phyloP scores from a whole-genome alignment of 176 grass and related monocot species.

The Urochloa ruziziensis region DNA sequence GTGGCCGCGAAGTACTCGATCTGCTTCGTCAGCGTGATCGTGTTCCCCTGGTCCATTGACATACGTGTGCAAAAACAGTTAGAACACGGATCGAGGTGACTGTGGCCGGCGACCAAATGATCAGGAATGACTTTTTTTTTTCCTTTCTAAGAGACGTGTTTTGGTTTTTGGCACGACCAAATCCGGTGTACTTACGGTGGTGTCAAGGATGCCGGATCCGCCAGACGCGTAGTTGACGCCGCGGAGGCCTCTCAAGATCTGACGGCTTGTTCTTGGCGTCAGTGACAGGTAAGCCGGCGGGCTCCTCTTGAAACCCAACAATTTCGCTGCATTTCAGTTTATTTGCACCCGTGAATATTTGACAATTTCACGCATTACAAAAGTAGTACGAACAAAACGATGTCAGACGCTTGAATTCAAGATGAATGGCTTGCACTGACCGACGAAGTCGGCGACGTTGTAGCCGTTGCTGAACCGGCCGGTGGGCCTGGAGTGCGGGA shows the following conservation, averaged over 20 bases:
- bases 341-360: too few relatives aligned
- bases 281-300: slow-evolving; percentile 58
- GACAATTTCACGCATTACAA: background rate
- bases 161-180: background rate
- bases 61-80: background rate
- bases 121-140: background rate
- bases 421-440: background rate
- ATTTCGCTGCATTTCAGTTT: slow-evolving; percentile 36
- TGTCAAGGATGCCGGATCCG: slow-evolving; percentile 59
- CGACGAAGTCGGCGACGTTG: slow-evolving; percentile 55
- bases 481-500: slow-evolving; percentile 34
- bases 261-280: slow-evolving; percentile 23
- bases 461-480: slow-evolving; percentile 77
- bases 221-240: slow-evolving; percentile 66
- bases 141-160: background rate
- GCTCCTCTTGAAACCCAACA: slow-evolving; percentile 61
- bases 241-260: slow-evolving; percentile 38
- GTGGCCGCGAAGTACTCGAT: slow-evolving; percentile 45
- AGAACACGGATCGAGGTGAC: background rate
- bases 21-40: slow-evolving; percentile 53
- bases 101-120: background rate
- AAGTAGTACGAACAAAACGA: background rate
- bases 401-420: background rate
- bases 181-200: slow-evolving; percentile 32
- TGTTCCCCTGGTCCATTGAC: slow-evolving; percentile 27